Conservation (phyloP, 2,329 filamentous ascomycete species). For the Trichoderma lentiforme region DNA sequence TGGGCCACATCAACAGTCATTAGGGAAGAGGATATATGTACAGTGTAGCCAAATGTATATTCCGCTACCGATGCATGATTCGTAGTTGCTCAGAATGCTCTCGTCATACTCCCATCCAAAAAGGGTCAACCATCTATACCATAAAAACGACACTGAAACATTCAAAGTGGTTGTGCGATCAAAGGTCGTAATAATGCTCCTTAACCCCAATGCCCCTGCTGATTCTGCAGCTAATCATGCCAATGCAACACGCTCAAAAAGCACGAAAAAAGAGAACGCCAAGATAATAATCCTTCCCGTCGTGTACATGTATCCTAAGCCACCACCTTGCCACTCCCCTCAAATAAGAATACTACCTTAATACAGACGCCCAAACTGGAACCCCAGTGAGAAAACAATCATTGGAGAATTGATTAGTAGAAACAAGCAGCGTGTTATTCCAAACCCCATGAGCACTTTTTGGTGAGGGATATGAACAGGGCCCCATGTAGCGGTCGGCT, state of each 20-base stretch:
- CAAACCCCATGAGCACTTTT: not conserved
- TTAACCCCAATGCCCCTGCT: not conserved
- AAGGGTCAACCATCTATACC: not conserved
- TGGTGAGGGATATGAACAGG: not conserved
- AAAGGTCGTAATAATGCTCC: constrained; percentile 1
- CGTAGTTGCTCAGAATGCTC: not conserved
- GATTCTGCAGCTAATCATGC: not conserved
- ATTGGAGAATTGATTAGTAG: not conserved
- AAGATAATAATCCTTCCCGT: not conserved
- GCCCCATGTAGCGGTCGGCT: not conserved
- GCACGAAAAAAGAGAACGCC: constrained; percentile 3
- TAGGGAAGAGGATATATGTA: not conserved
- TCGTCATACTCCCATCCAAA: not conserved
- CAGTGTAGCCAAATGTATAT: not conserved
- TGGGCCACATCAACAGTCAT: not conserved
- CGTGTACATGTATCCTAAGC: not conserved
- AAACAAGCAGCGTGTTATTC: not conserved
- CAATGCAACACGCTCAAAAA: constrained; percentile 8
- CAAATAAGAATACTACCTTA: not conserved
- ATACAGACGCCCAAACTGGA: not conserved
- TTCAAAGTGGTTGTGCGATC: not conserved
- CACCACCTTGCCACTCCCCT: not conserved
- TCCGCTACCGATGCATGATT: constrained; percentile 3
- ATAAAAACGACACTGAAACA: not conserved
- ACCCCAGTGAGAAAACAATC: not conserved